Evolutionary conservation across 2,329 filamentous ascomycete genomes (phyloP).

Genomic region (Aspergillus ibericus): DNA sequence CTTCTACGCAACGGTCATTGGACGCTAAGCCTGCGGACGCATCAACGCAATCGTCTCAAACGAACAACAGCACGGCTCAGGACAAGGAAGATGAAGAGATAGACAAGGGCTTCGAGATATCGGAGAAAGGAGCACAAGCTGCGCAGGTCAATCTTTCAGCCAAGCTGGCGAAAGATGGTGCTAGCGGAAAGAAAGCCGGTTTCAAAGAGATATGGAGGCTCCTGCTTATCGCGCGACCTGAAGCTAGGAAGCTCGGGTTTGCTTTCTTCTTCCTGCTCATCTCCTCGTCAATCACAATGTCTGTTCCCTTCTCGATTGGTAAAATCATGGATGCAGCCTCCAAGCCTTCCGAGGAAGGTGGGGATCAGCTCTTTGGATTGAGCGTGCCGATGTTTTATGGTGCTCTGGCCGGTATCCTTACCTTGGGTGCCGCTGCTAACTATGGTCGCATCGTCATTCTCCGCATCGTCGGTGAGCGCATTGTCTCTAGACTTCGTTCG

Average conservation of each 20-base stretch:
- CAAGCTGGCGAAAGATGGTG: conserved; percentile 78
- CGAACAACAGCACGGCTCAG: conserved; percentile 35
- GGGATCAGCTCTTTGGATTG: conserved; percentile 73
- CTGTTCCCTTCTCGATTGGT: conserved; percentile 93
- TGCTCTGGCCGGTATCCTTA: conserved; percentile 72
- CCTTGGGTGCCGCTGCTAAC: conserved; percentile 82
- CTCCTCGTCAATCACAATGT: conserved; percentile 92
- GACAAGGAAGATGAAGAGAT: conserved; percentile 53
- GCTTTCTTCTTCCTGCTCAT: conserved; percentile 85
- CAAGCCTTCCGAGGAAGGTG: conserved; percentile 62
- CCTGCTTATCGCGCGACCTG: conserved; percentile 84
- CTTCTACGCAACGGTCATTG: conserved; percentile 26
- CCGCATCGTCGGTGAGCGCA: conserved; percentile 89
- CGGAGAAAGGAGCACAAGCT: conserved; percentile 81
- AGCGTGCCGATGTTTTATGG: conserved; percentile 85
- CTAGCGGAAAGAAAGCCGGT: conserved; percentile 57
- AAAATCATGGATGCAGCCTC: conserved; percentile 92
- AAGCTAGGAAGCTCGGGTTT: conserved; percentile 71
- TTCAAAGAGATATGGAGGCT: conserved; percentile 79
- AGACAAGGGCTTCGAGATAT: conserved; percentile 65
- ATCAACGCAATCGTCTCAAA: conserved; percentile 18
- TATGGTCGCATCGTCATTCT: conserved; percentile 92
- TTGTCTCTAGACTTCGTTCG: conserved; percentile 85
- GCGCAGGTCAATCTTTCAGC: conserved; percentile 88
- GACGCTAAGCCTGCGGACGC: conserved; percentile 25